Evolutionary conservation across 257 asterid species (phyloP).

Genomic region (Hygrophila difformis): DNA sequence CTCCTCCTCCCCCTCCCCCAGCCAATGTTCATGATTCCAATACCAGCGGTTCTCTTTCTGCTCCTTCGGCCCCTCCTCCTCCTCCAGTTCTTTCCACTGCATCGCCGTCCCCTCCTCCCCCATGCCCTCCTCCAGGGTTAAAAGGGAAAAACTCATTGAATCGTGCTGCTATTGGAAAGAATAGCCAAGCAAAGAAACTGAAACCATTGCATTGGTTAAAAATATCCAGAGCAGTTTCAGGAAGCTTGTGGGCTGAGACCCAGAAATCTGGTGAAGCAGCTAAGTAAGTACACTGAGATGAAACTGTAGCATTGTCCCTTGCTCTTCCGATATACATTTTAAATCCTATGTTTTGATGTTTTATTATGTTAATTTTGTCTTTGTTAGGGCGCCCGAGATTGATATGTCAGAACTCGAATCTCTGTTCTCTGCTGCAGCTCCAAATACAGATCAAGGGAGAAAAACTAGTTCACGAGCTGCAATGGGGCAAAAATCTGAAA

Average conservation of each 20-base stretch:
- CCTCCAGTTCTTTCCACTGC: slow-evolving; percentile 24
- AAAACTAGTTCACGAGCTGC: slow-evolving; percentile 53
- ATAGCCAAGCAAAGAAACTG: slow-evolving; percentile 57
- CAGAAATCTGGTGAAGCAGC: slow-evolving; percentile 79
- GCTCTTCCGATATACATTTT: no score
- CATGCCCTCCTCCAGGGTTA: slow-evolving; percentile 46
- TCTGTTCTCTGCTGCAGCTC: slow-evolving; percentile 78
- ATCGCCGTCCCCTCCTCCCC: slow-evolving; percentile 84
- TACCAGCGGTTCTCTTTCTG: slow-evolving; percentile 31
- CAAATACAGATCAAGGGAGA: slow-evolving; percentile 51
- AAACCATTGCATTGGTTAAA: slow-evolving; percentile 94
- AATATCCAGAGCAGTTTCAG: slow-evolving; percentile 84
- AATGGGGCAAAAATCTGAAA: slow-evolving; percentile 61
- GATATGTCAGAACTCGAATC: slow-evolving; percentile 89
- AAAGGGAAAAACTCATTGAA: slow-evolving; percentile 54
- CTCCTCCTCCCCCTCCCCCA: slow-evolving; percentile 31
- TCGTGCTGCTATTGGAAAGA: slow-evolving; percentile 47
- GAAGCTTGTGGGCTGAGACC: slow-evolving; percentile 98
- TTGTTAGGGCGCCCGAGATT: slow-evolving; percentile 83
- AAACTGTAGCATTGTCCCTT: not conserved
- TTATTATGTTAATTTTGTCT: slow-evolving; percentile 13
- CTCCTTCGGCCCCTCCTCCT: slow-evolving; percentile 57
- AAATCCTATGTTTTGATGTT: slow-evolving; percentile 9
- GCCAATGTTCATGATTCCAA: slow-evolving; percentile 13
- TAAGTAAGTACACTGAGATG: slow-evolving; percentile 48